Percentiles rank a stretch among this genome's conserved stretches.
phyloP scores from a whole-genome alignment of 371 early-diverging fungal species.

The Batkoa obscura region DNA sequence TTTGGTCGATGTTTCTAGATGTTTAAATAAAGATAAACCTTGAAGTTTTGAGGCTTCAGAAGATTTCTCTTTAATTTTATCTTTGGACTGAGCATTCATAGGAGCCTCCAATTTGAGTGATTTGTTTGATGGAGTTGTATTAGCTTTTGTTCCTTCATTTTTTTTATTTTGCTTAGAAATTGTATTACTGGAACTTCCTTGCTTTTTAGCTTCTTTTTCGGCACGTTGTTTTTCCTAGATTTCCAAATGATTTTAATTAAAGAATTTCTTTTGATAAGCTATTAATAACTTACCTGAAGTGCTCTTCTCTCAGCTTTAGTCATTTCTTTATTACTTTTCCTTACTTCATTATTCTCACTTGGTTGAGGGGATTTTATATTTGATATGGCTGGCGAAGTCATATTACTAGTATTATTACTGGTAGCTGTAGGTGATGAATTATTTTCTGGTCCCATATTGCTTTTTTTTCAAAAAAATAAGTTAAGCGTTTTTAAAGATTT shows the following conservation, averaged over 20 bases:
- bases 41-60: constrained; percentile 16
- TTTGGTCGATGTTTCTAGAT: constrained; percentile 44
- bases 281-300: constrained; percentile 18
- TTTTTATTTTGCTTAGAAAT: constrained; percentile 13
- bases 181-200: constrained; percentile 18
- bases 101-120: constrained; percentile 12
- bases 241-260: not conserved
- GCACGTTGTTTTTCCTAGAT: constrained; percentile 50
- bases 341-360: not conserved
- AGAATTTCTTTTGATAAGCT: not conserved
- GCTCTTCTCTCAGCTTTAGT: constrained; percentile 82
- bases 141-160: not conserved
- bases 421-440: not conserved
- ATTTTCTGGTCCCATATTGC: not conserved
- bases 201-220: constrained; percentile 35
- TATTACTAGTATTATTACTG: not conserved
- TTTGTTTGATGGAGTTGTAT: constrained; percentile 1
- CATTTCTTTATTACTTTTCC: constrained; percentile 48
- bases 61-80: constrained; percentile 14
- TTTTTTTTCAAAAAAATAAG: not conserved
- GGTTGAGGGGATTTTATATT: not conserved
- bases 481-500: not conserved
- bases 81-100: constrained; percentile 11
- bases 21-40: constrained; percentile 32
- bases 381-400: not conserved